Conservation (phyloP, 306 rosid species). For the Fagus sylvatica region DNA sequence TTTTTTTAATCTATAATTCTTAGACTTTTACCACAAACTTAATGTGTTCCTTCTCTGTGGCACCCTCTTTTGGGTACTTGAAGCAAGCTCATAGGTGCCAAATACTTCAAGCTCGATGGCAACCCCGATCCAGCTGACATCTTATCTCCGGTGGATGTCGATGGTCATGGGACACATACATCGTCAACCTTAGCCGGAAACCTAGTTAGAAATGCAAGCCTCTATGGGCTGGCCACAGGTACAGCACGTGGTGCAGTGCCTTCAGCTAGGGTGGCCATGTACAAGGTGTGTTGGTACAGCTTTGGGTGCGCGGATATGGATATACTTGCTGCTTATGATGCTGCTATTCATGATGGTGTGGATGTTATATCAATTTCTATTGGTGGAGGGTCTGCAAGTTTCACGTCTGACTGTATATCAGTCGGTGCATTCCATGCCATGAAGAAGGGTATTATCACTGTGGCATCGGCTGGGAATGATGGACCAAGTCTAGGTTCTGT, state of each 20-base stretch:
- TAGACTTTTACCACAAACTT: no score
- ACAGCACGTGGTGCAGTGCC: conserved; percentile 82
- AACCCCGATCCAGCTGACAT: conserved; percentile 48
- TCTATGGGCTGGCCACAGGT: conserved; percentile 72
- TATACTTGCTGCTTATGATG: conserved; percentile 82
- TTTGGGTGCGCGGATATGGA: conserved; percentile 81
- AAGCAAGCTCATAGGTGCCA: conserved; percentile 88
- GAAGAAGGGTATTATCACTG: conserved; percentile 76
- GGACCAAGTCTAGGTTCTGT: conserved; percentile 63
- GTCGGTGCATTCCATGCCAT: conserved; percentile 82
- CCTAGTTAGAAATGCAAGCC: conserved; percentile 53
- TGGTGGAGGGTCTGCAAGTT: conserved; percentile 57
- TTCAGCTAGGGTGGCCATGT: conserved; percentile 69
- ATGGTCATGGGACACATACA: conserved; percentile 93
- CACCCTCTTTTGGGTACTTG: conserved; percentile 21
- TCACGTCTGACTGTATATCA: conserved; percentile 48
- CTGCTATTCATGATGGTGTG: conserved; percentile 84
- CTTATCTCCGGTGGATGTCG: conserved; percentile 62
- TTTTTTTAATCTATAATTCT: neutral
- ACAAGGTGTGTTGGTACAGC: conserved; percentile 83
- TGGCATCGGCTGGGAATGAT: conserved; percentile 77
- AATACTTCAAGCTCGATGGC: conserved; percentile 74
- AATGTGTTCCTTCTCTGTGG: conserved; percentile 7
- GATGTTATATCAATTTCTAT: conserved; percentile 86
- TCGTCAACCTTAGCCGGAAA: conserved; percentile 73